These are phyloP conservation scores for Agrocybe chaxingu DNA, from an alignment of 768 basidiomycete species.

Conservation along the genomic window DNA sequence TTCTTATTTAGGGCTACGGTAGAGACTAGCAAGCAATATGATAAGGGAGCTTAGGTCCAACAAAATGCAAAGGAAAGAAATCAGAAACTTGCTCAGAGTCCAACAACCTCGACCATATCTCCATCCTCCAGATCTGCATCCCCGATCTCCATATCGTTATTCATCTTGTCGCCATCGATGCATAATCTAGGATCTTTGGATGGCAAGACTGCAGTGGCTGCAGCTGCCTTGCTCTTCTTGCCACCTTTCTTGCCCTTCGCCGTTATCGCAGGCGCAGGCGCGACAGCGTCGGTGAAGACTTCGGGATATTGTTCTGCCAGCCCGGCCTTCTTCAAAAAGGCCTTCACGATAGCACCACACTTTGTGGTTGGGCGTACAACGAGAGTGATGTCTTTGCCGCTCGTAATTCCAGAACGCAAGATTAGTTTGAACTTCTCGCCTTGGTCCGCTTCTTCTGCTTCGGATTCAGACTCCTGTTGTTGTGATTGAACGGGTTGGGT, in stretches of 20 bases:
- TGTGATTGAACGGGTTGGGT: constrained; percentile 12
- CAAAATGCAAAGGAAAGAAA: not conserved
- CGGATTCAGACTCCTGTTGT: constrained; percentile 38
- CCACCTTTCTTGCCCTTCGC: constrained; percentile 16
- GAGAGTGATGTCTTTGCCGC: constrained; percentile 53
- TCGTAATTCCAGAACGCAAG: constrained; percentile 52
- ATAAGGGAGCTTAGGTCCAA: constrained; percentile 3
- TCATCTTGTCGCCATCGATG: constrained; percentile 73
- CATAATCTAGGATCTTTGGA: constrained; percentile 46
- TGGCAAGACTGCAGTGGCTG: constrained; percentile 15
- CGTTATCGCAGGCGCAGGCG: constrained; percentile 16
- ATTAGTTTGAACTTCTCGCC: constrained; percentile 64
- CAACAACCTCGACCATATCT: constrained; percentile 74
- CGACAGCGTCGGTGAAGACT: constrained; percentile 22
- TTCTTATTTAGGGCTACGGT: too few species aligned
- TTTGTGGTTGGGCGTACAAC: constrained; percentile 74
- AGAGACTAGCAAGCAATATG: too few species aligned
- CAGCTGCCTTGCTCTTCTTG: constrained; percentile 25
- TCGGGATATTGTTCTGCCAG: constrained; percentile 51
- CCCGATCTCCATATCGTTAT: constrained; percentile 56
- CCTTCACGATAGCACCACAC: constrained; percentile 72
- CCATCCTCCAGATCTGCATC: constrained; percentile 76
- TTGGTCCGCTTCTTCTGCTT: constrained; percentile 22
- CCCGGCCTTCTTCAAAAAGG: constrained; percentile 68
- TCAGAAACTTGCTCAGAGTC: constrained; percentile 32